These are phyloP conservation scores for Martiniozyma abietophila DNA, from an alignment of 805 yeast genomes.

Conservation along the genomic window DNA sequence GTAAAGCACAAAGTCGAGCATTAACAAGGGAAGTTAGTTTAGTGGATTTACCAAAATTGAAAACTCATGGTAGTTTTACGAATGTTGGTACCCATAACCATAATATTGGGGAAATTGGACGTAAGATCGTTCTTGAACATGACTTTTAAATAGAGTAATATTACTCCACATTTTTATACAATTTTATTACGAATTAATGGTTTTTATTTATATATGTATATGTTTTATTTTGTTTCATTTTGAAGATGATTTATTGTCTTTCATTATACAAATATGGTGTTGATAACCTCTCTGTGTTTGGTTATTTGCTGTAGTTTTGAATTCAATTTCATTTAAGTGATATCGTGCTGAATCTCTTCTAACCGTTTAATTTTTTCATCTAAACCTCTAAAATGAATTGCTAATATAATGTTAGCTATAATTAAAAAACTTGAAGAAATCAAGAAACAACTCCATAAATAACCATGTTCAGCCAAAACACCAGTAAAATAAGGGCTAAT, in stretches of 20 bases:
- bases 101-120: conserved; percentile 16
- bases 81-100: conserved; percentile 2
- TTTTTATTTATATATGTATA: conserved; percentile 1
- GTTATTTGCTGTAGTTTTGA: no score
- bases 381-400: conserved; percentile 31
- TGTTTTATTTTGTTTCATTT: no score
- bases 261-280: no score
- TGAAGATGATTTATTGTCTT: no score
- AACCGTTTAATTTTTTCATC: conserved; percentile 25
- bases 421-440: conserved; percentile 45
- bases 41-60: conserved; percentile 10
- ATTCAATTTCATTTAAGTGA: no score
- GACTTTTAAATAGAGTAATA: conserved; percentile 14
- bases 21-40: conserved; percentile 20
- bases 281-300: no score
- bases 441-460: conserved; percentile 40
- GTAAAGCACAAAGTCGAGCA: conserved; percentile 21
- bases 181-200: no score
- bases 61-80: no score
- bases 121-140: conserved; percentile 17
- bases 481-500: conserved; percentile 81
- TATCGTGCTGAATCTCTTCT: conserved; percentile 16
- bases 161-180: no score
- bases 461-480: conserved; percentile 43
- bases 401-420: conserved; percentile 37